phyloP scores from a whole-genome alignment of 495 filamentous ascomycete species.

The Parathielavia hyrcaniae region DNA sequence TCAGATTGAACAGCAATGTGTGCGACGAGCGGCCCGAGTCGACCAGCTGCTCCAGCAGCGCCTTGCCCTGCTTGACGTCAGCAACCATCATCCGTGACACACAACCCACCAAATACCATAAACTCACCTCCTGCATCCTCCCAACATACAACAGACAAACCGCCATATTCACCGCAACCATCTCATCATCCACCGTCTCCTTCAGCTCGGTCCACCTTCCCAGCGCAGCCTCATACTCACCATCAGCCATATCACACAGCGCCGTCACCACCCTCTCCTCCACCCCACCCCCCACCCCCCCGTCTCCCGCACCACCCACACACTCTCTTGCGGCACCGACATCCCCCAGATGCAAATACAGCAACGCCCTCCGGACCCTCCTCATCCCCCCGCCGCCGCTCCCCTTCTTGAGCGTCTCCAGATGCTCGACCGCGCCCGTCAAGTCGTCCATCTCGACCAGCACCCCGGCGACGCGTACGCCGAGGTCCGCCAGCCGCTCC shows the following conservation, averaged over 20 bases:
- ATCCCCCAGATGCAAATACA: constrained; percentile 73
- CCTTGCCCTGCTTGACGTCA: constrained; percentile 47
- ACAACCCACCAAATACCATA: background rate
- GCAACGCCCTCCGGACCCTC: constrained; percentile 50
- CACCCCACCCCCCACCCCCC: constrained; percentile 19
- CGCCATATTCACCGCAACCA: constrained; percentile 71
- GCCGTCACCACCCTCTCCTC: constrained; percentile 48
- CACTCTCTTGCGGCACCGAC: constrained; percentile 56
- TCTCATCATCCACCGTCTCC: constrained; percentile 42
- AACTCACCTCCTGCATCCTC: constrained; percentile 60
- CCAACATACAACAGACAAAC: constrained; percentile 79
- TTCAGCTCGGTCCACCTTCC: constrained; percentile 56
- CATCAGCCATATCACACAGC: constrained; percentile 72
- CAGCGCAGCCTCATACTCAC: constrained; percentile 58
- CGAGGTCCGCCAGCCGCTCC: constrained; percentile 62
- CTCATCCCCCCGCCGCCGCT: constrained; percentile 24
- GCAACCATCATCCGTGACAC: constrained; percentile 1
- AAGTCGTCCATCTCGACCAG: constrained; percentile 89
- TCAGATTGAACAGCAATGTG: constrained; percentile 79
- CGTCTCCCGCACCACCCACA: constrained; percentile 29
- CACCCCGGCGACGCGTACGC: constrained; percentile 69
- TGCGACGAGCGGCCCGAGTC: constrained; percentile 57
- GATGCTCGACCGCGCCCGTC: constrained; percentile 62
- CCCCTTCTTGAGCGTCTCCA: constrained; percentile 42
- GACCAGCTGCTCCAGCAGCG: constrained; percentile 57